Conservation (phyloP, 345 rosid species). For the Theobroma cacao region DNA sequence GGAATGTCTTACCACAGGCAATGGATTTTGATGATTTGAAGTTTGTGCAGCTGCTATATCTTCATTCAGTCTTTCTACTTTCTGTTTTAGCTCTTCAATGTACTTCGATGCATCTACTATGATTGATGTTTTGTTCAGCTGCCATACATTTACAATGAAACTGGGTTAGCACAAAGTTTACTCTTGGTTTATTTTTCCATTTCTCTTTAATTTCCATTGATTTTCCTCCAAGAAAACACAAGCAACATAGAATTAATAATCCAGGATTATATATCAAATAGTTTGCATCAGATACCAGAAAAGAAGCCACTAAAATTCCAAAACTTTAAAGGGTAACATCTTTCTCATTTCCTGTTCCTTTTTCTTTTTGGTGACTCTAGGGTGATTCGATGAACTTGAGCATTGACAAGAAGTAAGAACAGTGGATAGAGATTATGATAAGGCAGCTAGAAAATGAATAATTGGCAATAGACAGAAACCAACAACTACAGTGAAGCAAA, state of each 20-base stretch:
- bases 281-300: not conserved
- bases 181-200: not conserved
- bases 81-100: slow-evolving; percentile 70
- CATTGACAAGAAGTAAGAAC: not conserved
- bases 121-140: slow-evolving; percentile 65
- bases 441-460: not conserved
- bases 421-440: not conserved
- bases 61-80: slow-evolving; percentile 61
- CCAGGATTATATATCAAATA: too few relatives aligned
- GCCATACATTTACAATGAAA: slow-evolving; percentile 9
- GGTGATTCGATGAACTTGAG: not conserved
- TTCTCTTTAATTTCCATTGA: not conserved
- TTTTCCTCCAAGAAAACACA: too few relatives aligned
- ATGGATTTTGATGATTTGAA: slow-evolving; percentile 31
- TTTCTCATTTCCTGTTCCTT: slow-evolving; percentile 1
- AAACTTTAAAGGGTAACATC: not conserved
- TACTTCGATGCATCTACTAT: slow-evolving; percentile 81
- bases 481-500: not conserved
- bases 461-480: not conserved
- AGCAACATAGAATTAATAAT: not conserved
- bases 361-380: not conserved
- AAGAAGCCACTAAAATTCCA: not conserved
- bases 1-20: slow-evolving; percentile 38
- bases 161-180: not conserved
- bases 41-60: slow-evolving; percentile 39